Evolutionary conservation across 305 asterid genomes (phyloP).

Genomic region (Fraxinus paxiana): DNA sequence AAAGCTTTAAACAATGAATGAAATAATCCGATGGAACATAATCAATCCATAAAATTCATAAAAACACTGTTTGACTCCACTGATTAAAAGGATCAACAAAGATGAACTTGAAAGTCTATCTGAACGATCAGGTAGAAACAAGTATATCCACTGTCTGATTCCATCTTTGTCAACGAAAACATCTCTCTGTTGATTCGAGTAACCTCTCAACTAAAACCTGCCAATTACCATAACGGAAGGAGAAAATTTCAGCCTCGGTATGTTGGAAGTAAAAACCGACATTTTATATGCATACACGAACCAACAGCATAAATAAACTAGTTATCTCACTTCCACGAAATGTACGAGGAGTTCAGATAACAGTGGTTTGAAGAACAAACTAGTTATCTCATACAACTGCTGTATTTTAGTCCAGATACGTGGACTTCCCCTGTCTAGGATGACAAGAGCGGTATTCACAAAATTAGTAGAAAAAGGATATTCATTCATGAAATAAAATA

Average conservation of each 20-base stretch:
- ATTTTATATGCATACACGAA: slow-evolving; percentile 2
- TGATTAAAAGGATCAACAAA: slow-evolving; percentile 10
- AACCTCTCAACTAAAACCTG: slow-evolving; percentile 34
- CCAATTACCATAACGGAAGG: neutral
- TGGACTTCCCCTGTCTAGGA: neutral
- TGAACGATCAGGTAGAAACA: neutral
- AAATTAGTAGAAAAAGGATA: neutral
- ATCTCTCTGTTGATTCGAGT: slow-evolving; percentile 13
- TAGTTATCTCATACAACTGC: neutral
- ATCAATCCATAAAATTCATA: no score
- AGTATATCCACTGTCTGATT: neutral
- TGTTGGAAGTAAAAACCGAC: neutral
- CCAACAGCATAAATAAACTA: neutral
- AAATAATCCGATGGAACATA: no score
- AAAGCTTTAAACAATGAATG: no score
- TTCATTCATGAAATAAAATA: neutral
- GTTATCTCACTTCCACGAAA: neutral
- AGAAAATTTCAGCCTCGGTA: neutral
- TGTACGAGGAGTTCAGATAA: neutral
- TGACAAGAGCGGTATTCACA: neutral
- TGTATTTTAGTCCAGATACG: neutral
- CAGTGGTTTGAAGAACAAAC: neutral
- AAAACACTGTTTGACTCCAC: neutral
- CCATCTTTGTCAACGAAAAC: slow-evolving; percentile 19
- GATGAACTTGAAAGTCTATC: slow-evolving; percentile 11